These are phyloP conservation scores for Berkeleyomyces basicola DNA, from an alignment of 2,329 filamentous ascomycete genomes.

Conservation along the genomic window DNA sequence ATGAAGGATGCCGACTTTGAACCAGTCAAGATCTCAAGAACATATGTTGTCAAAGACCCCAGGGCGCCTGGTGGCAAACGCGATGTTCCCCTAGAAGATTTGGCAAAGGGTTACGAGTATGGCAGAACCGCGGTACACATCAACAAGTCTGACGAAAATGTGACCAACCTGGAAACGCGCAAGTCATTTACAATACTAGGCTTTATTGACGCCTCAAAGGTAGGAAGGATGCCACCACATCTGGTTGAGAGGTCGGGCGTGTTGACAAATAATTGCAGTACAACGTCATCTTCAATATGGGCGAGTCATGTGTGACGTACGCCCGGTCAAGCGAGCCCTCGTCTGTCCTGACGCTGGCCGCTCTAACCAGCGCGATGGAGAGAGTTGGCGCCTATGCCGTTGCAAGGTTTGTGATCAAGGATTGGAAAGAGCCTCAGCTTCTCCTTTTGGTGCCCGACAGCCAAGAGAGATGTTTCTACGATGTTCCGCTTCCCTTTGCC, in stretches of 20 bases:
- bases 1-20: conserved; percentile 34
- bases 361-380: conserved; percentile 71
- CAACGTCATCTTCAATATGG: conserved; percentile 72
- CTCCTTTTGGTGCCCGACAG: conserved; percentile 67
- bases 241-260: not conserved
- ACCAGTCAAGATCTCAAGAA: conserved; percentile 57
- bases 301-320: conserved; percentile 61
- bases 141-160: conserved; percentile 66
- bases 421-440: conserved; percentile 60
- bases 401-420: conserved; percentile 70
- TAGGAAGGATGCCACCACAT: conserved; percentile 21
- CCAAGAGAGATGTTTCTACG: conserved; percentile 70
- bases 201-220: conserved; percentile 59
- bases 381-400: conserved; percentile 77
- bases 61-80: conserved; percentile 59
- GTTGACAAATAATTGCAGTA: conserved; percentile 34
- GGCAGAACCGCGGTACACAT: conserved; percentile 85
- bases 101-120: conserved; percentile 91
- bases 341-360: conserved; percentile 70
- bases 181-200: conserved; percentile 69
- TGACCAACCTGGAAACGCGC: conserved; percentile 70
- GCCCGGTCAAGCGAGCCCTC: conserved; percentile 65
- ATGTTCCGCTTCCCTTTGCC: conserved; percentile 79
- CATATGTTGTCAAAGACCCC: conserved; percentile 66
- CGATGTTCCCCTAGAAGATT: conserved; percentile 63